Base-by-base conservation (phyloP, 75 land plant species). In the Cunninghamia lanceolata region DNA sequence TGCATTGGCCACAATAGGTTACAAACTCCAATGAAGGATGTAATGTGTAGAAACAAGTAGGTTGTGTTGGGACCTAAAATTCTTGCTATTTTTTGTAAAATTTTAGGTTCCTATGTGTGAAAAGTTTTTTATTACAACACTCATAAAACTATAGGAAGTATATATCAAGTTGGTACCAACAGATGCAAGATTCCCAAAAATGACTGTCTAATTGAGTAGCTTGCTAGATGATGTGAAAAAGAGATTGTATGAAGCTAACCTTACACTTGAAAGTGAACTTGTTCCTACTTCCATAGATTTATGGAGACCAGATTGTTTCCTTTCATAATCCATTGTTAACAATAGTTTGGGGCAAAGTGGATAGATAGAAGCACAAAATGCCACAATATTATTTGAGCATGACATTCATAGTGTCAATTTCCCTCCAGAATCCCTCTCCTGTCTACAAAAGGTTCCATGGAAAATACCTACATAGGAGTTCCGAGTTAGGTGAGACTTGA, bases 331-430 rank as follows among this genome's bases (percentile, higher is more conserved):
- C n/a, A 79, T 56, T 30, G 86, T 97, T 15, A 38, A 82, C 7
- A 92, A 96, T 77, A 84, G 87, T 70, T 92, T 97, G 85, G 99
- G 99, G 39, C 89, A 87, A 74, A 96, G 92, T 88, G 93, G 94
- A 59, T 92, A 94, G 78, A 82, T 96, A 28, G 94, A 98, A 79
- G 83, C 96, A 43, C 94, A 94, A 10, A 90, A 87, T 17, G 89
- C 88, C 87, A 94, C 95, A 39, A 96, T 98, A 71, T 83, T 98
- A 82, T 92, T 94, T 90, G 95, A 98, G 84, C 92, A 98, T 87
- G 90, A 89, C 9, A 88, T 95, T 52, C 86, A 87, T 83, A 70
- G 85, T 74, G 86, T 87, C 52, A 91, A 94, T 56, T 96, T 98
- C 85, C 90, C 95, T 85, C 71, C 92, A 10, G 93, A 93, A 34